These are phyloP conservation scores for Citeromyces matritensis DNA, from an alignment of 805 yeast genomes.

Conservation along the genomic window DNA sequence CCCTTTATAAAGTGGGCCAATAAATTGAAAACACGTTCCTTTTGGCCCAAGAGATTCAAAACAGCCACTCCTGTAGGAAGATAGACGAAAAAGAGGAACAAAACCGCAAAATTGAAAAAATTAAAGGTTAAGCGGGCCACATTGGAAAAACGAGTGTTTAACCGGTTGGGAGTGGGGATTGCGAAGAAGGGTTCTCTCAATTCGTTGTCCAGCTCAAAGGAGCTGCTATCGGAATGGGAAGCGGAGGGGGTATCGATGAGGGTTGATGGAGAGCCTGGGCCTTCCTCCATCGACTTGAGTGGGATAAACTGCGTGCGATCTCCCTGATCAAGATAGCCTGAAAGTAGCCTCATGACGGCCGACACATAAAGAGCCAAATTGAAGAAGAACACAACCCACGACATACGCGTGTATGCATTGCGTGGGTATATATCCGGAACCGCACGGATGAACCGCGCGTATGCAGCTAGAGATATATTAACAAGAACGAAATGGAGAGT, in stretches of 20 bases:
- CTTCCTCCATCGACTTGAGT: slow-evolving; percentile 9
- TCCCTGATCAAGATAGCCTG: slow-evolving; percentile 20
- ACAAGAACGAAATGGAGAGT: slow-evolving; percentile 30
- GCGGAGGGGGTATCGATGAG: slow-evolving; percentile 13
- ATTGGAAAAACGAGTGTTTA: slow-evolving; percentile 10
- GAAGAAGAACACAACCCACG: slow-evolving; percentile 40
- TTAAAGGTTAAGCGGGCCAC: slow-evolving; percentile 25
- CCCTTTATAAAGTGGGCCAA: slow-evolving; percentile 96
- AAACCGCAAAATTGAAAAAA: slow-evolving; percentile 47
- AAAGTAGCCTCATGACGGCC: slow-evolving; percentile 33
- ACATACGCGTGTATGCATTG: slow-evolving; percentile 58
- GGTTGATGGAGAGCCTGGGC: slow-evolving; percentile 17
- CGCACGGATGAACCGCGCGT: slow-evolving; percentile 40
- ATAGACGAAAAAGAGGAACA: slow-evolving; percentile 43
- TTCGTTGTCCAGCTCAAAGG: slow-evolving; percentile 1
- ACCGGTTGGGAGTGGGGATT: slow-evolving; percentile 2
- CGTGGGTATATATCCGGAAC: slow-evolving; percentile 63
- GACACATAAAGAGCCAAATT: slow-evolving; percentile 36
- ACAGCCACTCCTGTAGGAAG: slow-evolving; percentile 45
- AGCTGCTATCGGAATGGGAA: background rate
- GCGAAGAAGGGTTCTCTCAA: slow-evolving; percentile 2
- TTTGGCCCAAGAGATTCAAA: slow-evolving; percentile 57
- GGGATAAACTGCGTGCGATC: slow-evolving; percentile 10
- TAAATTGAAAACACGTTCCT: slow-evolving; percentile 53
- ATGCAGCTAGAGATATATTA: slow-evolving; percentile 33